Evolutionary conservation across 768 basidiomycete genomes (phyloP), one percentile per base, ranked within the genome.

Genomic region (Grammothele lineata): DNA sequence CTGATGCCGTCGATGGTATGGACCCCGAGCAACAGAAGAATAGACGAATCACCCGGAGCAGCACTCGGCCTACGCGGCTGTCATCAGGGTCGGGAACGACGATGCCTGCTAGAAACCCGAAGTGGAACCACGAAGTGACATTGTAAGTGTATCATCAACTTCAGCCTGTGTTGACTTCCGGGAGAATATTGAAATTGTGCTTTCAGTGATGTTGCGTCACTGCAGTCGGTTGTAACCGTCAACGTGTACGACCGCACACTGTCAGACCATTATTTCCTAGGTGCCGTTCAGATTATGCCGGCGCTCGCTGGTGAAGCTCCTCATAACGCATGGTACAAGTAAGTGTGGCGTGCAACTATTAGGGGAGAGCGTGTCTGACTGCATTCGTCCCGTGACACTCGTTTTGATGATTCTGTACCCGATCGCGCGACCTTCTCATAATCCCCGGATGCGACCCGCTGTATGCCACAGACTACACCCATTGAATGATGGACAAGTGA

Each of bases 121-220:
- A 93, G 18, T 99, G 96, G 96, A 99, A 99, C 70, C 95, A 98
- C 65, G 88, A 98, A 65, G 96, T 98, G 26, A 85, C 90, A 35
- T 99, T 99, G 95, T 97, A 67, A 68, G 94, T 77, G 7, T 17
- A n/a, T 24, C 24, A 11, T 24, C 35, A n/a, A 24, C 48, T 32
- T 43, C 26, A 18, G 34, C 35, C 36, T 18, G 23, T 27, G 23
- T 41, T n/a, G n/a, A n/a, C 5, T 9, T 2, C 6, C n/a, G 14
- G 2, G 30, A 35, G 9, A 12, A 38, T 43, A n/a, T n/a, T n/a
- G 6, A 36, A 7, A 7, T 17, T 48, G 27, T 12, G 48, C 46
- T 45, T 54, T 26, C 65, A 98, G 95, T 75, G 96, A 99, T 68
- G 87, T 98, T 43, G 96, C 91, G 22, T 90, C 90, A 9, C 84